These are phyloP conservation scores for Schwanniomyces vanrijiae DNA, from an alignment of 805 yeast species.

Conservation along the genomic window DNA sequence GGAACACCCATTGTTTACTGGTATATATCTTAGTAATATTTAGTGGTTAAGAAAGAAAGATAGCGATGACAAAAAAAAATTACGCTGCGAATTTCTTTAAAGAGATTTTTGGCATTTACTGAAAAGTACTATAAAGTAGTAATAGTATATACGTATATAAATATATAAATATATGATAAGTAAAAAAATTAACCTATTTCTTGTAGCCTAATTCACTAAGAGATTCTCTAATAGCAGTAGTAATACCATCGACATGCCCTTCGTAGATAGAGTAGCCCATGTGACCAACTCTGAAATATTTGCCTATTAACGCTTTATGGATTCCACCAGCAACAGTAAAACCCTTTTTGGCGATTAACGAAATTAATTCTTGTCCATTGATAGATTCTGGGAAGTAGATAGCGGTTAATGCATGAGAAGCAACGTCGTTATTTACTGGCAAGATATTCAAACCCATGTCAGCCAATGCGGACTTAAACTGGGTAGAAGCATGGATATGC, in stretches of 20 bases:
- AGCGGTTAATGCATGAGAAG: slow-evolving; percentile 89
- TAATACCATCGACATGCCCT: slow-evolving; percentile 38
- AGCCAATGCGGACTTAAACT: slow-evolving; percentile 60
- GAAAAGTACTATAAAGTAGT: background rate
- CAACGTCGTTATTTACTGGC: slow-evolving; percentile 53
- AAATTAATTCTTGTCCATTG: slow-evolving; percentile 65
- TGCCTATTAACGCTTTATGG: slow-evolving; percentile 73
- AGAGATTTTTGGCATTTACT: background rate
- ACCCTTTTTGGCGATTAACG: slow-evolving; percentile 59
- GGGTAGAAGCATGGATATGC: slow-evolving; percentile 61
- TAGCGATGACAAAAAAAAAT: slow-evolving; percentile 2
- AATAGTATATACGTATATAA: background rate
- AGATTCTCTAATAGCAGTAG: slow-evolving; percentile 33
- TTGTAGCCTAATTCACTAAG: slow-evolving; percentile 18
- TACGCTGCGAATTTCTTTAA: background rate
- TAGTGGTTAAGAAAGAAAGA: background rate
- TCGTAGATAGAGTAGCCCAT: slow-evolving; percentile 77
- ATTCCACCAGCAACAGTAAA: slow-evolving; percentile 88
- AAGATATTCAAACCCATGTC: slow-evolving; percentile 69
- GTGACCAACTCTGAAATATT: slow-evolving; percentile 92
- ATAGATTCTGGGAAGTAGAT: slow-evolving; percentile 77
- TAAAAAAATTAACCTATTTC: background rate
- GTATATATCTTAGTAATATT: background rate
- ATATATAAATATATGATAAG: no score
- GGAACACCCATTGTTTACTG: slow-evolving; percentile 31